Conservation (phyloP, 2,329 filamentous ascomycete genomes). For the Colletotrichum noveboracense region DNA sequence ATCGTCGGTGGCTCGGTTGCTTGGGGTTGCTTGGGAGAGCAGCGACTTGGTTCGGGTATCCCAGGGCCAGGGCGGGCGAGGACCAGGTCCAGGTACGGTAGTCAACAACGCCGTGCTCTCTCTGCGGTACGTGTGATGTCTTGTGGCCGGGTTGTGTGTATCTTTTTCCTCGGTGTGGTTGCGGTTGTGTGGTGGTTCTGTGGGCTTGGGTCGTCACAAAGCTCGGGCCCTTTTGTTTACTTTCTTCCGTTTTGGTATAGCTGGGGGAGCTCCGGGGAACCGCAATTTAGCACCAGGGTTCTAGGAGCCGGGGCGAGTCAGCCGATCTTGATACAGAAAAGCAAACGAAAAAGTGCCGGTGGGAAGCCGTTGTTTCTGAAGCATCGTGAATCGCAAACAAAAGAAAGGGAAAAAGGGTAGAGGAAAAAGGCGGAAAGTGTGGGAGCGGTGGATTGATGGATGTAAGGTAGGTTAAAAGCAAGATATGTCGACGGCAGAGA, state of each 20-base stretch:
- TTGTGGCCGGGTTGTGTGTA: not conserved
- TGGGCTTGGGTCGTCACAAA: constrained; percentile 23
- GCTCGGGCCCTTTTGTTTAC: constrained; percentile 47
- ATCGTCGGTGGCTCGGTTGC: constrained; percentile 2
- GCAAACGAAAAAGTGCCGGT: constrained; percentile 14
- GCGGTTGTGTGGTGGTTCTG: constrained; percentile 4
- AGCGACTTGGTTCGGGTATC: constrained; percentile 2
- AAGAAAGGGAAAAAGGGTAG: not conserved
- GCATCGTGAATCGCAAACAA: constrained; percentile 26
- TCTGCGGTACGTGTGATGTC: not conserved
- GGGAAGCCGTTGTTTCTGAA: constrained; percentile 17
- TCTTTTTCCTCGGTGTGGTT: not conserved
- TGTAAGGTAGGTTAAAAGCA: not conserved
- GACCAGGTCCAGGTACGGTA: constrained; percentile 2
- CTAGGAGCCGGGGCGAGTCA: constrained; percentile 19
- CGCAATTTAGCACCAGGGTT: constrained; percentile 20
- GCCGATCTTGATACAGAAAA: constrained; percentile 21
- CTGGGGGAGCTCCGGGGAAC: constrained; percentile 25
- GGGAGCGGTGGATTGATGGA: not conserved
- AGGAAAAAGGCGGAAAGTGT: not conserved
- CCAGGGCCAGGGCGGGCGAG: not conserved
- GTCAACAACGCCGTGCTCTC: not conserved
- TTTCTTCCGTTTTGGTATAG: constrained; percentile 42
- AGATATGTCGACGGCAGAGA: not conserved
- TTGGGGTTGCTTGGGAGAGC: constrained; percentile 17